Evolutionary conservation across 768 basidiomycete genomes (phyloP), one percentile per base, ranked within the genome.

Genomic region (Suillus subalutaceus): DNA sequence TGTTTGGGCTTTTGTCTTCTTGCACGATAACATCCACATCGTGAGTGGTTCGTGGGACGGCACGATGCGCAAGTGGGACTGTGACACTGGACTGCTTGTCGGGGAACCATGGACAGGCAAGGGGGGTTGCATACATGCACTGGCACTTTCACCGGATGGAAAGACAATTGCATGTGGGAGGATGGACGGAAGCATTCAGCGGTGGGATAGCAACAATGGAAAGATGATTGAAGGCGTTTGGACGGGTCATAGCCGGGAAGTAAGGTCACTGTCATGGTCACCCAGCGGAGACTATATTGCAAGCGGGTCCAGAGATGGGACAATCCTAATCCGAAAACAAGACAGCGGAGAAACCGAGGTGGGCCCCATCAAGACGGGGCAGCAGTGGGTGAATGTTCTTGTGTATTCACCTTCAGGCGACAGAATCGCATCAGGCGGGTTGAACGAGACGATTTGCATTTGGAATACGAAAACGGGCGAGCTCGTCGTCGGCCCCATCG

Each of bases 61-160:
- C 32, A 56, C 16, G 10, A 56, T 35, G 53, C 30, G 53, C 53
- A 56, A 56, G 32, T 56, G 53, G 53, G 10, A 56, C 53, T 56
- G 32, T 9, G 30, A 32, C 32, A 56, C 53, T 2, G 53, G 53
- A 20, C 32, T 16, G 8, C 50, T 52, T 52, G 50, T 30, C 50
- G 50, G 50, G 15, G 23, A 52, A 30, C 50, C 50, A 16, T 52
- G 50, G 50, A 52, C 26, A 16, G 50, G 26, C 26, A 16, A 30
- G 50, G 50, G 50, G 15, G 50, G 26, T 26, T 52, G 50, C 26
- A 52, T 52, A 52, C 50, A 52, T 26, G 50, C 50, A 30, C 7
- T 52, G 8, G 50, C 6, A 26, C 50, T 52, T 52, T 52, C 50
- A 30, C 50, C 50, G 15, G 50, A 52, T 15, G 50, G 50, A 30